Evolutionary conservation across 2,329 filamentous ascomycete genomes (phyloP).

Genomic region (Xylaria sp.): DNA sequence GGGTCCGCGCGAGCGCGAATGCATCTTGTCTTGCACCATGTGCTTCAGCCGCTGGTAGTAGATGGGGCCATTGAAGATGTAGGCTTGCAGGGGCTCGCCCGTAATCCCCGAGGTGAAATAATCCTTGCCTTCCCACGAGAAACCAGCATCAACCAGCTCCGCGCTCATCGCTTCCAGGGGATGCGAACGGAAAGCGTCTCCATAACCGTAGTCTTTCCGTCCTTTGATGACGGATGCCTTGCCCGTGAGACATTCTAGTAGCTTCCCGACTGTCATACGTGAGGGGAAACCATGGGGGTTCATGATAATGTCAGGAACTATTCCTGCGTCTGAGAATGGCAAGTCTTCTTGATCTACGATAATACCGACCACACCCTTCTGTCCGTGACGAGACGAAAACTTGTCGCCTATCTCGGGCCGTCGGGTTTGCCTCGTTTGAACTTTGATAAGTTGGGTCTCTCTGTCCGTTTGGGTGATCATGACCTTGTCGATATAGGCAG

Average conservation of each 20-base stretch:
- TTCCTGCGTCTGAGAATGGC: conserved; percentile 90
- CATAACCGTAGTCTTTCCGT: conserved; percentile 84
- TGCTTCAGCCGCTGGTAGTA: conserved; percentile 99
- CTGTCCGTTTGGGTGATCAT: conserved; percentile 91
- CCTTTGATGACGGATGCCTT: conserved; percentile 92
- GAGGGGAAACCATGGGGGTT: conserved; percentile 99
- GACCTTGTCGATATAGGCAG: conserved; percentile 93
- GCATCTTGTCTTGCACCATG: conserved; percentile 99
- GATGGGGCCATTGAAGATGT: conserved; percentile 98
- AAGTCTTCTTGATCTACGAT: conserved; percentile 97
- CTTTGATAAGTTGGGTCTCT: conserved; percentile 88
- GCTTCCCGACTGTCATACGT: conserved; percentile 98
- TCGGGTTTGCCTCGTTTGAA: conserved; percentile 95
- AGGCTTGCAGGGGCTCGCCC: conserved; percentile 90
- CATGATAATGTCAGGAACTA: conserved; percentile 99
- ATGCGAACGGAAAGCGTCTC: conserved; percentile 83
- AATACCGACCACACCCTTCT: conserved; percentile 97
- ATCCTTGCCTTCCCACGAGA: conserved; percentile 97
- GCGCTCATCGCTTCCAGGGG: conserved; percentile 89
- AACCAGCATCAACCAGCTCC: conserved; percentile 86
- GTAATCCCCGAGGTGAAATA: conserved; percentile 96
- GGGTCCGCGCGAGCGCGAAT: conserved; percentile 89
- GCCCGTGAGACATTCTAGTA: conserved; percentile 92
- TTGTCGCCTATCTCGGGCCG: conserved; percentile 97
- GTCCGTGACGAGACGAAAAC: conserved; percentile 97